Conservation (phyloP, 2,329 filamentous ascomycete species). For the Acrodontium crateriforme region DNA sequence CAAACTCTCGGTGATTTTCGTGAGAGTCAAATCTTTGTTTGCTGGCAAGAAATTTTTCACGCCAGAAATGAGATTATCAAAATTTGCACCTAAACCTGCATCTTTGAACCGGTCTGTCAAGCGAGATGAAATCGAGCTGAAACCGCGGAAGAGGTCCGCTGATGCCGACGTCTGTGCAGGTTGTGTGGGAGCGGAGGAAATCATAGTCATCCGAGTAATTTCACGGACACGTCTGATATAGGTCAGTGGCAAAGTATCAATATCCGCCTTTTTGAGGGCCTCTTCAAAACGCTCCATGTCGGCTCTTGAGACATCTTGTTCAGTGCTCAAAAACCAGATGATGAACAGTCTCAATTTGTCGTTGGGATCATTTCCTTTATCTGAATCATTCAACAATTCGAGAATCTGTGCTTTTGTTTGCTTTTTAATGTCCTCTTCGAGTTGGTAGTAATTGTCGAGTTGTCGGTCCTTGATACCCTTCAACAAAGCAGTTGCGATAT, state of each 20-base stretch:
- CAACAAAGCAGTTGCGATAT: slow-evolving; percentile 68
- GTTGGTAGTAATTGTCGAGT: slow-evolving; percentile 88
- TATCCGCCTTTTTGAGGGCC: slow-evolving; percentile 60
- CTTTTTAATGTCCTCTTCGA: slow-evolving; percentile 86
- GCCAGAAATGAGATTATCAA: slow-evolving; percentile 85
- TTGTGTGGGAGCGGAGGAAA: slow-evolving; percentile 66
- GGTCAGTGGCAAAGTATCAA: slow-evolving; percentile 62
- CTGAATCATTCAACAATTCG: slow-evolving; percentile 66
- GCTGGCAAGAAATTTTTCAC: slow-evolving; percentile 97
- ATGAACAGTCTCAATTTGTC: slow-evolving; percentile 92
- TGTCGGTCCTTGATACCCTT: slow-evolving; percentile 89
- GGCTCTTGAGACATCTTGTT: slow-evolving; percentile 67
- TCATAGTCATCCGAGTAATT: slow-evolving; percentile 95
- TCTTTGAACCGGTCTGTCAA: slow-evolving; percentile 92
- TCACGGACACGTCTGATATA: slow-evolving; percentile 87
- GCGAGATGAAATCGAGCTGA: slow-evolving; percentile 80
- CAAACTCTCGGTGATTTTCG: slow-evolving; percentile 93
- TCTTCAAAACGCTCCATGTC: slow-evolving; percentile 83
- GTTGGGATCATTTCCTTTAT: slow-evolving; percentile 68
- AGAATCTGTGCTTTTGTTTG: slow-evolving; percentile 81
- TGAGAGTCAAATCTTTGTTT: slow-evolving; percentile 89
- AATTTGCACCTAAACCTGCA: slow-evolving; percentile 70
- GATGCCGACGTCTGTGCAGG: slow-evolving; percentile 44
- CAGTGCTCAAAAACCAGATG: slow-evolving; percentile 92
- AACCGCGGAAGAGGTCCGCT: slow-evolving; percentile 78